These are phyloP conservation scores for Chaetomium olivaceum DNA, from an alignment of 2,329 filamentous ascomycete species.

Conservation along the genomic window DNA sequence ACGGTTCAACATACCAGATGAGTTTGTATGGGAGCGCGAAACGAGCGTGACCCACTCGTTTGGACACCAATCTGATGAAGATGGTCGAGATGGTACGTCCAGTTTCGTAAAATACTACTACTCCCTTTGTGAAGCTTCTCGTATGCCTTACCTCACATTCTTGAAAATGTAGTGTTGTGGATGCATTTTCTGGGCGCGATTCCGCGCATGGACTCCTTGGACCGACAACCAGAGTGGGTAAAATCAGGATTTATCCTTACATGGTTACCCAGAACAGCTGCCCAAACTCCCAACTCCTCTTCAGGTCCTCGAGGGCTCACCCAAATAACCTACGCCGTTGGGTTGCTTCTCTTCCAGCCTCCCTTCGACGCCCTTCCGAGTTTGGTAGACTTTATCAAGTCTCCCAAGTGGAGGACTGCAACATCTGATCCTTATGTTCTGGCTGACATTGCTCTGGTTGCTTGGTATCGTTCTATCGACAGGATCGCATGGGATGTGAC, in stretches of 20 bases:
- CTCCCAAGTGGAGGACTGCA: constrained; percentile 9
- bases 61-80: neutral
- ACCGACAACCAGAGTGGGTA: neutral
- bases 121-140: too few species aligned
- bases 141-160: too few species aligned
- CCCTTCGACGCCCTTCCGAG: neutral
- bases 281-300: neutral
- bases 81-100: too few species aligned
- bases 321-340: neutral
- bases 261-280: neutral
- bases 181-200: constrained; percentile 18
- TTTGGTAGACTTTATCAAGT: neutral
- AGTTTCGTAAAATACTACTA: too few species aligned
- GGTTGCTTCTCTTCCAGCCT: neutral
- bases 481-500: constrained; percentile 15
- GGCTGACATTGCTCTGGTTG: constrained; percentile 13
- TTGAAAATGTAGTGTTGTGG: constrained; percentile 11
- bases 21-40: constrained; percentile 18
- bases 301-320: neutral
- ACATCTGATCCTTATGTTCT: constrained; percentile 16
- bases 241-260: neutral
- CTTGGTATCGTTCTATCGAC: constrained; percentile 18
- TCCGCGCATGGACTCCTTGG: neutral
- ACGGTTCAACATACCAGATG: constrained; percentile 4
- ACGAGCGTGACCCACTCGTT: constrained; percentile 12